These are phyloP conservation scores for Lasiodiplodia theobromae DNA, from an alignment of 2,329 filamentous ascomycete genomes.

Conservation along the genomic window DNA sequence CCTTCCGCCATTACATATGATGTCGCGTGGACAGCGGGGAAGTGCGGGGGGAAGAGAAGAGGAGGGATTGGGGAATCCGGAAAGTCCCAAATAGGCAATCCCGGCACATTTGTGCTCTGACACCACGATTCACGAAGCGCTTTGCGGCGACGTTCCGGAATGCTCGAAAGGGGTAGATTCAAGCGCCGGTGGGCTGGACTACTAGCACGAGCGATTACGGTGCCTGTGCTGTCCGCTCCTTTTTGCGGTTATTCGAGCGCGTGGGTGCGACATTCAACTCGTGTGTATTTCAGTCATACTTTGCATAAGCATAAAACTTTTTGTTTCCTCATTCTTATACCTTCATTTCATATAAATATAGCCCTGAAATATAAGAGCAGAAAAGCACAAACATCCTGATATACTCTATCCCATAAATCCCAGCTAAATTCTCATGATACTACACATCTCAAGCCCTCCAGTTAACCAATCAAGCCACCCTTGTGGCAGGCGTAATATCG, in stretches of 20 bases:
- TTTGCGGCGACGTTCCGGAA: background rate
- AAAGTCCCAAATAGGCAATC: constrained; percentile 18
- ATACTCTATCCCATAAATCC: background rate
- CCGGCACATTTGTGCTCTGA: background rate
- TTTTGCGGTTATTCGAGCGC: background rate
- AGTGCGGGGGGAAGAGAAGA: constrained; percentile 12
- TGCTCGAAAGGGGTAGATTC: background rate
- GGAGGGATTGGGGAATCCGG: background rate
- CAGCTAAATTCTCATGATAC: background rate
- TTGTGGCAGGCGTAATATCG: constrained; percentile 1
- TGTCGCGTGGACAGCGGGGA: constrained; percentile 1
- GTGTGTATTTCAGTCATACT: background rate
- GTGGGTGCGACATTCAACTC: background rate
- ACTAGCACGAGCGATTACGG: background rate
- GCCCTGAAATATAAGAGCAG: background rate
- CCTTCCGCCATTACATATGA: constrained; percentile 10
- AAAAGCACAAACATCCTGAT: background rate
- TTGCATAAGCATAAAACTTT: background rate
- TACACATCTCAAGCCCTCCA: background rate
- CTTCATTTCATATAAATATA: too few species aligned
- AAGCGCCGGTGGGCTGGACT: background rate
- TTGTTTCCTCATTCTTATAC: too few species aligned
- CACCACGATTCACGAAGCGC: background rate
- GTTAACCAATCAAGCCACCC: background rate
- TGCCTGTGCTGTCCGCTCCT: background rate